These are phyloP conservation scores for Boletus insuetus DNA, from an alignment of 768 basidiomycete genomes.

Conservation along the genomic window DNA sequence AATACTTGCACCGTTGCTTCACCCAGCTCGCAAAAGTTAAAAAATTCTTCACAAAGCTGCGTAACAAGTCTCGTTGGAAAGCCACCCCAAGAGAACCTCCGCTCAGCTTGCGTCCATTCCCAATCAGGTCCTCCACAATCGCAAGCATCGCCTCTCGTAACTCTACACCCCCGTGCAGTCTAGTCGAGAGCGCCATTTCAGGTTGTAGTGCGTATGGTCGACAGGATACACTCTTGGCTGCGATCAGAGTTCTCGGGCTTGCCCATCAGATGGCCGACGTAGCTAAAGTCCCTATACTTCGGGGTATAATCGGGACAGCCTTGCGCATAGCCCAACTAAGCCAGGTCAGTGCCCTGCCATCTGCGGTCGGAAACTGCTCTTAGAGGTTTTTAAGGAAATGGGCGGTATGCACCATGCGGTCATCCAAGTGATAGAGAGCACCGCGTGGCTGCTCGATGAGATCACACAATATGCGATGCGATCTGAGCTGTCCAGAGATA, in stretches of 20 bases:
- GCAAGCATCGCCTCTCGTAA: neutral
- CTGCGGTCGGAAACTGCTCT: neutral
- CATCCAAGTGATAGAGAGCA: constrained; percentile 9
- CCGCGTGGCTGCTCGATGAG: constrained; percentile 15
- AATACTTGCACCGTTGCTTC: too few species aligned
- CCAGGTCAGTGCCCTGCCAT: constrained; percentile 6
- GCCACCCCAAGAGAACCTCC: neutral
- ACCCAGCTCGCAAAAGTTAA: too few species aligned
- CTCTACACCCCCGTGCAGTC: neutral
- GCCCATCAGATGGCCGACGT: constrained; percentile 8
- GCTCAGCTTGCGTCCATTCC: neutral
- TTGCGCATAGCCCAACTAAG: constrained; percentile 9
- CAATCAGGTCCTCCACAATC: neutral
- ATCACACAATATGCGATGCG: constrained; percentile 1
- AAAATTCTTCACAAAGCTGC: too few species aligned
- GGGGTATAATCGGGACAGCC: constrained; percentile 8
- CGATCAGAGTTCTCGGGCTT: constrained; percentile 8
- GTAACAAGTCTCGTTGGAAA: neutral
- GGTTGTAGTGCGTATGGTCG: neutral
- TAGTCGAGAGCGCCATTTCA: neutral
- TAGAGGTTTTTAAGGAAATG: constrained; percentile 4
- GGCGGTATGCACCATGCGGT: constrained; percentile 12
- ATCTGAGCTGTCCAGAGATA: neutral
- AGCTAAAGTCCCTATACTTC: neutral
- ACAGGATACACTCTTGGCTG: neutral